phyloP scores from a whole-genome alignment of 805 yeast species.

The Ogataea naganishii region DNA sequence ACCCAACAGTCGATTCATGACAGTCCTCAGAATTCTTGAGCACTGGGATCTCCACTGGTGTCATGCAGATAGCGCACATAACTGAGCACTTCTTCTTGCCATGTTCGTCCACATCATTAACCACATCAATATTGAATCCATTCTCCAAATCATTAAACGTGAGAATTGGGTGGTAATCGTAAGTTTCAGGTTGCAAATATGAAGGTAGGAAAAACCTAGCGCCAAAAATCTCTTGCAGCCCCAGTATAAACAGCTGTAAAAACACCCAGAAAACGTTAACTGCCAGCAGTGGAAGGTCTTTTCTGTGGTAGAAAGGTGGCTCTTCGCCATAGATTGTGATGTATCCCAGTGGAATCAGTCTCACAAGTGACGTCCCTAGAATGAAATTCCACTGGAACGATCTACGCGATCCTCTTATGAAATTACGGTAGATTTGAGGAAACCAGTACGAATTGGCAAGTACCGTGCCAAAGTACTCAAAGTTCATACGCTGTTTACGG shows the following conservation, averaged over 20 bases:
- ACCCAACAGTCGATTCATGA: slow-evolving; percentile 6
- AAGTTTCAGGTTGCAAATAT: slow-evolving; percentile 67
- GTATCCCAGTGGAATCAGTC: slow-evolving; percentile 61
- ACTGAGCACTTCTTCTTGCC: slow-evolving; percentile 36
- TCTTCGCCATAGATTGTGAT: slow-evolving; percentile 29
- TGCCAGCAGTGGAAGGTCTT: slow-evolving; percentile 41
- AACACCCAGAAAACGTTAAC: slow-evolving; percentile 45
- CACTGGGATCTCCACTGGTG: slow-evolving; percentile 53
- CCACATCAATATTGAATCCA: slow-evolving; percentile 46
- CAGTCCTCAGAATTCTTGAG: slow-evolving; percentile 11
- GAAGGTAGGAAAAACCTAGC: slow-evolving; percentile 80
- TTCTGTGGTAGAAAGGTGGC: slow-evolving; percentile 68
- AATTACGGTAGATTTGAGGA: slow-evolving; percentile 80
- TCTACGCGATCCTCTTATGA: slow-evolving; percentile 56
- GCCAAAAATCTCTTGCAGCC: slow-evolving; percentile 60
- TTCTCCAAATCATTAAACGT: slow-evolving; percentile 51
- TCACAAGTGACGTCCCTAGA: slow-evolving; percentile 52
- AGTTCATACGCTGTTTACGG: slow-evolving; percentile 36
- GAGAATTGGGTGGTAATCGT: slow-evolving; percentile 71
- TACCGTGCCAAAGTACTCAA: slow-evolving; percentile 49
- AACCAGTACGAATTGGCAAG: slow-evolving; percentile 70
- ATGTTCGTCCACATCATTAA: slow-evolving; percentile 19
- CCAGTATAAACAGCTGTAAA: slow-evolving; percentile 49
- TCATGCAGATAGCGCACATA: slow-evolving; percentile 91
- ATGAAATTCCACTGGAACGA: slow-evolving; percentile 71